Evolutionary conservation across 2,329 filamentous ascomycete genomes (phyloP).

Genomic region (Apiospora phragmitis): DNA sequence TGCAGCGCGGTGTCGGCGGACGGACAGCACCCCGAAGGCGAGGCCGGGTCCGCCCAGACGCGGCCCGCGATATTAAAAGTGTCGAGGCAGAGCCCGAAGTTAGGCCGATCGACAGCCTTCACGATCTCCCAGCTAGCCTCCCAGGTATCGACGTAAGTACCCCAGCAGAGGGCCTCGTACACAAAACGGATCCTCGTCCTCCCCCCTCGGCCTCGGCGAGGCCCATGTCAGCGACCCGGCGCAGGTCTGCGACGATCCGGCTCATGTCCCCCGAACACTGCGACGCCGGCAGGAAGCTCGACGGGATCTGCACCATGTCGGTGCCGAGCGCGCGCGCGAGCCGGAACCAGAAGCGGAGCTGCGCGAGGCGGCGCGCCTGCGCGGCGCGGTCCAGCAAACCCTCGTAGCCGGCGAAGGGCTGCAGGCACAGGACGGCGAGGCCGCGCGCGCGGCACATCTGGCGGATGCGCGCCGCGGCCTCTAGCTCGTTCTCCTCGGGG

Average conservation of each 20-base stretch:
- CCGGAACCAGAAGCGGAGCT: constrained; percentile 70
- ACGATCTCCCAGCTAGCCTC: constrained; percentile 71
- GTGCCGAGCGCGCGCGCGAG: constrained; percentile 65
- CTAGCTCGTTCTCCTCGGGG: constrained; percentile 47
- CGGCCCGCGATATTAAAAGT: constrained; percentile 76
- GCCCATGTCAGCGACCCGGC: constrained; percentile 67
- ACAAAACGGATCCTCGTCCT: constrained; percentile 70
- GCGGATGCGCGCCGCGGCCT: constrained; percentile 58
- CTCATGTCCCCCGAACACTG: constrained; percentile 47
- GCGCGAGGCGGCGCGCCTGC: constrained; percentile 57
- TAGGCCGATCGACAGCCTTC: constrained; percentile 61
- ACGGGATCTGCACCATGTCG: constrained; percentile 74
- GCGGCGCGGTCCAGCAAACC: constrained; percentile 64
- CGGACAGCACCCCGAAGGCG: constrained; percentile 45
- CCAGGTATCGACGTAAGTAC: constrained; percentile 70
- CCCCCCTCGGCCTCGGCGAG: constrained; percentile 48
- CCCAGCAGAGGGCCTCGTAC: constrained; percentile 75
- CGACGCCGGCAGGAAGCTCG: constrained; percentile 60
- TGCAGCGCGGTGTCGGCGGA: constrained; percentile 49
- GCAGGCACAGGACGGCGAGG: constrained; percentile 66
- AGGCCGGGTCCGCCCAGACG: constrained; percentile 69
- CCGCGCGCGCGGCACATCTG: constrained; percentile 55
- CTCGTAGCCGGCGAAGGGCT: constrained; percentile 79
- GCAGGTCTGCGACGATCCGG: constrained; percentile 63
- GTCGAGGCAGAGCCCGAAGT: constrained; percentile 77